These are phyloP conservation scores for Bidens hawaiensis DNA, from an alignment of 140 eudicot genomes.

Conservation along the genomic window DNA sequence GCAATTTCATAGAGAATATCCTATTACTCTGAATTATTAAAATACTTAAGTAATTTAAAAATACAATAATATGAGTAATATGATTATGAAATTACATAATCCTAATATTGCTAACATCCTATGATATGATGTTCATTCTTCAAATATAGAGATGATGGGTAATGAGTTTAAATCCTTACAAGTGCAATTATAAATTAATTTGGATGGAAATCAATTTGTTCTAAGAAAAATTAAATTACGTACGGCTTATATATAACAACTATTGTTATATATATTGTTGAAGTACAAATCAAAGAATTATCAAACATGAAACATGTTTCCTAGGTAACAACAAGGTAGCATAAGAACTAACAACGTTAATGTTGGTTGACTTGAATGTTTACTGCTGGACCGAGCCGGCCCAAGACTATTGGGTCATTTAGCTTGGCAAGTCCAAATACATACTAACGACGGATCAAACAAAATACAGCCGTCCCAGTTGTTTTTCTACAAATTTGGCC, in stretches of 20 bases:
- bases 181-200: no score
- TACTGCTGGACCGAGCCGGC: slow-evolving; percentile 31
- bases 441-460: slow-evolving; percentile 26
- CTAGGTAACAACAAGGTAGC: slow-evolving; percentile 27
- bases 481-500: background rate
- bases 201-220: no score
- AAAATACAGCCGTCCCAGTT: slow-evolving; percentile 35
- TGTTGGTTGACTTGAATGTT: slow-evolving; percentile 3
- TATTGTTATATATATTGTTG: background rate
- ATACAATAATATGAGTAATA: background rate
- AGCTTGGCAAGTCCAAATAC: slow-evolving; percentile 2
- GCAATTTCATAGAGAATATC: background rate
- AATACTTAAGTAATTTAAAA: background rate
- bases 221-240: no score
- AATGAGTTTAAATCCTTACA: no score
- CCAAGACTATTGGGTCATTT: slow-evolving; percentile 33
- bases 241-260: no score
- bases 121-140: no score
- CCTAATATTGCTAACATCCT: no score
- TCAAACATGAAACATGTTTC: slow-evolving; percentile 28
- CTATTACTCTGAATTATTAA: no score
- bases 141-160: no score
- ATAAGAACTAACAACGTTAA: slow-evolving; percentile 11
- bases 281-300: background rate
- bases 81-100: background rate